Conservation (phyloP, 768 basidiomycete genomes). For the Mycena rebaudengoi region DNA sequence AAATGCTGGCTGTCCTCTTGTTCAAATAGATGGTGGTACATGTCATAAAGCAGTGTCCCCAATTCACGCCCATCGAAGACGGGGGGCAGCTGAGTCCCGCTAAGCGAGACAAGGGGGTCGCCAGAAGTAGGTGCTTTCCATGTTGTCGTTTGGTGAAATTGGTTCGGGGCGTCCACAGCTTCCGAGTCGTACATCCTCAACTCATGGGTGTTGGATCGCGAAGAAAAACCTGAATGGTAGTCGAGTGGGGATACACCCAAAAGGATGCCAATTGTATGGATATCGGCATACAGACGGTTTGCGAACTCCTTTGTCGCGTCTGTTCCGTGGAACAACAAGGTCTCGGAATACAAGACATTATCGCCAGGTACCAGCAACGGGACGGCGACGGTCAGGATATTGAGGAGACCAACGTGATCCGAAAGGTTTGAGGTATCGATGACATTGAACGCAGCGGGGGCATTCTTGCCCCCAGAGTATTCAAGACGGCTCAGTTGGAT, state of each 20-base stretch:
- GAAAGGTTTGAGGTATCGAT: slow-evolving; percentile 61
- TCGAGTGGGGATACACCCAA: slow-evolving; percentile 51
- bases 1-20: slow-evolving; percentile 40
- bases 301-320: slow-evolving; percentile 42
- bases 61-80: slow-evolving; percentile 38
- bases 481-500: slow-evolving; percentile 16
- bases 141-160: slow-evolving; percentile 22
- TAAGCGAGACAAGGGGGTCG: neutral
- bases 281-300: slow-evolving; percentile 45
- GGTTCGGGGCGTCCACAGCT: neutral
- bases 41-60: slow-evolving; percentile 45
- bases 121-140: slow-evolving; percentile 17
- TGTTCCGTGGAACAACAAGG: slow-evolving; percentile 41
- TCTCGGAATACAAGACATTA: slow-evolving; percentile 50
- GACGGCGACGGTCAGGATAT: slow-evolving; percentile 46
- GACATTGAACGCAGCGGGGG: slow-evolving; percentile 51
- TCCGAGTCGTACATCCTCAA: slow-evolving; percentile 24
- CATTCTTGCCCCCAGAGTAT: too few relatives aligned
- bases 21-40: slow-evolving; percentile 50
- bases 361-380: slow-evolving; percentile 42
- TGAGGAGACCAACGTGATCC: slow-evolving; percentile 58
- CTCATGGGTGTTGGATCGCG: slow-evolving; percentile 52
- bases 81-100: neutral
- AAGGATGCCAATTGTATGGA: slow-evolving; percentile 50
- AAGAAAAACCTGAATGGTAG: slow-evolving; percentile 50